Percentiles rank a stretch among this genome's conserved stretches.
Evolutionary conservation across 73 alveolate species (phyloP).

Genomic region (Paramecium pentaurelia): DNA sequence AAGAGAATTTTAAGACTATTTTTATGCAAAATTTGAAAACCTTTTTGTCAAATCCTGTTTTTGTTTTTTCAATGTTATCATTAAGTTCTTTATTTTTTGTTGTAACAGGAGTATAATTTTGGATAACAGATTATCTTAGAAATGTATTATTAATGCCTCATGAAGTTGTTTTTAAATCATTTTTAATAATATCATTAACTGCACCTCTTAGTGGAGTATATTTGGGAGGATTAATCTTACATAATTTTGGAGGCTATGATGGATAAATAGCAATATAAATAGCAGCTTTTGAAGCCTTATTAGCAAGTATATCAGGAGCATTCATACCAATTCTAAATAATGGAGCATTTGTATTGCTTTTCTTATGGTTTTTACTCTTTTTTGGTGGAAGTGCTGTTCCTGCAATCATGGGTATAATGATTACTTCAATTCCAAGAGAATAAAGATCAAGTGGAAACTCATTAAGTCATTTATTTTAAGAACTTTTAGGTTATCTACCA

Average conservation of each 20-base stretch:
- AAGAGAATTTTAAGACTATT: not conserved
- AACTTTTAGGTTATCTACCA: constrained; percentile 93
- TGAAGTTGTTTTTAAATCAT: constrained; percentile 69
- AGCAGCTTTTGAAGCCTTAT: constrained; percentile 64
- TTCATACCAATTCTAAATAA: constrained; percentile 72
- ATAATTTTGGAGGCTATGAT: constrained; percentile 87
- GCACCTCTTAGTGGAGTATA: constrained; percentile 92
- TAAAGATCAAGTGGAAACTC: constrained; percentile 89
- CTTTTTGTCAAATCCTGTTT: constrained; percentile 13
- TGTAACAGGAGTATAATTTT: constrained; percentile 92
- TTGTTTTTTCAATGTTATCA: constrained; percentile 63
- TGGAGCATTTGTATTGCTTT: constrained; percentile 51
- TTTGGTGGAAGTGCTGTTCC: constrained; percentile 94
- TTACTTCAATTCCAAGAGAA: constrained; percentile 76
- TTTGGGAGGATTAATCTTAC: constrained; percentile 79
- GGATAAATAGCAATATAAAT: constrained; percentile 75
- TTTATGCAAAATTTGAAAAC: not conserved
- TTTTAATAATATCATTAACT: constrained; percentile 74
- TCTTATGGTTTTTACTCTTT: constrained; percentile 86
- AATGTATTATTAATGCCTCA: constrained; percentile 71
- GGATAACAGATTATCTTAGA: constrained; percentile 93
- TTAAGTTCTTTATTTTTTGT: constrained; percentile 85
- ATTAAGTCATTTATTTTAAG: constrained; percentile 79
- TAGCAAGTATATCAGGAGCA: constrained; percentile 71
- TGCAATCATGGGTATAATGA: constrained; percentile 85